Conservation (phyloP, 305 asterid species). For the Fraxinus dipetala region DNA sequence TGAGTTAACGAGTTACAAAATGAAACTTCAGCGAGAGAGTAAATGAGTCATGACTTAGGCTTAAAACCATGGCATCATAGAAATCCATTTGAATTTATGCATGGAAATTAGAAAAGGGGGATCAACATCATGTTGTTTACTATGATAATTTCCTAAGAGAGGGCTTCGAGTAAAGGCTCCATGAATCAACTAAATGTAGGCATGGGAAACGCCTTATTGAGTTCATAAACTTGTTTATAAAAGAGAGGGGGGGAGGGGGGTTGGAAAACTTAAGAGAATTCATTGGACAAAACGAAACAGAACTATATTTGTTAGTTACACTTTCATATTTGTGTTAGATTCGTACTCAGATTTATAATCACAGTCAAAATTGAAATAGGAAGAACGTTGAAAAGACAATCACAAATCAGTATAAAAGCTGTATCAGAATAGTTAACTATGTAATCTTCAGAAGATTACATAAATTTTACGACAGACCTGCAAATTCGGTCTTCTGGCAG, state of each 20-base stretch:
- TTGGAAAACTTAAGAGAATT: not conserved
- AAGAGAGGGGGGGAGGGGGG: not conserved
- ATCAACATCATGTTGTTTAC: not conserved
- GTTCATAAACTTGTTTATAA: not conserved
- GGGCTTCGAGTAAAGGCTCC: not conserved
- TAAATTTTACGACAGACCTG: conserved; percentile 51
- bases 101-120: not conserved
- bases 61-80: not conserved
- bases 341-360: not conserved
- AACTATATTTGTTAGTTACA: not conserved
- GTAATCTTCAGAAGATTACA: not conserved
- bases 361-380: not conserved
- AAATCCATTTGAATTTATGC: not conserved
- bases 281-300: not conserved
- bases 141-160: not conserved
- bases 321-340: not conserved
- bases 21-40: not conserved
- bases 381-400: not conserved
- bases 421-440: not conserved
- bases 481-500: conserved; percentile 98
- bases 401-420: not conserved
- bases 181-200: not conserved
- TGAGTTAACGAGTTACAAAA: no score
- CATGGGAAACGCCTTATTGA: not conserved
- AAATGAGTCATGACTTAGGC: not conserved